Percentiles rank a stretch among this genome's conserved stretches.
Evolutionary conservation across 23 red algal species (phyloP).

Genomic region (Agarophyton chilense): DNA sequence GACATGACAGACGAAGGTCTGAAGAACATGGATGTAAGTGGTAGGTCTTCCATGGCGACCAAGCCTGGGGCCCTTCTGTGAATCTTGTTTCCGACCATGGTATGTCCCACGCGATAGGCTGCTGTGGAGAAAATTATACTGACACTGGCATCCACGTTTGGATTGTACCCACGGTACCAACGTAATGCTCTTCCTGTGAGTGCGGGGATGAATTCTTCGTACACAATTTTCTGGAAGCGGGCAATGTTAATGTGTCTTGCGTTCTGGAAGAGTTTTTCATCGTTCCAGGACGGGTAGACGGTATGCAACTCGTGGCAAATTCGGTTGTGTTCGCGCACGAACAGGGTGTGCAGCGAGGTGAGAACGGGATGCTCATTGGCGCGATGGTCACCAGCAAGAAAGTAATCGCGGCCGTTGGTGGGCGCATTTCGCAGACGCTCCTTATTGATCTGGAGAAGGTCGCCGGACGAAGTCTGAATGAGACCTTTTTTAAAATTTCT

Average conservation of each 20-base stretch:
- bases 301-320: not conserved
- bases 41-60: not conserved
- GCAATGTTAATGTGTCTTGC: conserved; percentile 36
- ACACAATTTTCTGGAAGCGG: conserved; percentile 46
- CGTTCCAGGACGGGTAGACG: conserved; percentile 19
- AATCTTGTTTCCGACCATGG: conserved; percentile 31
- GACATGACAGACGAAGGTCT: not conserved
- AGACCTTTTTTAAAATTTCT: conserved; percentile 6
- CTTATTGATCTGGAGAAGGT: conserved; percentile 8
- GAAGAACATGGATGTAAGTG: conserved; percentile 40
- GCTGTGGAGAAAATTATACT: conserved; percentile 57
- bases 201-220: conserved; percentile 42
- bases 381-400: conserved; percentile 55
- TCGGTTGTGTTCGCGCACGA: conserved; percentile 56
- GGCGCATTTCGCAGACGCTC: conserved; percentile 33
- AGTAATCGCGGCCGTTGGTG: conserved; percentile 12
- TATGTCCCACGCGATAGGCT: conserved; percentile 51
- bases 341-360: conserved; percentile 55
- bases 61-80: not conserved
- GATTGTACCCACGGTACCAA: conserved; percentile 27
- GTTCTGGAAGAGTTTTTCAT: conserved; percentile 40
- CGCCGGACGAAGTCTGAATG: not conserved
- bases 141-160: conserved; percentile 25
- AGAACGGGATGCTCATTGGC: conserved; percentile 62
- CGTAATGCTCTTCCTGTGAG: conserved; percentile 20